Conservation (phyloP, 2,329 filamentous ascomycete species). For the Penicillium sumatraense region DNA sequence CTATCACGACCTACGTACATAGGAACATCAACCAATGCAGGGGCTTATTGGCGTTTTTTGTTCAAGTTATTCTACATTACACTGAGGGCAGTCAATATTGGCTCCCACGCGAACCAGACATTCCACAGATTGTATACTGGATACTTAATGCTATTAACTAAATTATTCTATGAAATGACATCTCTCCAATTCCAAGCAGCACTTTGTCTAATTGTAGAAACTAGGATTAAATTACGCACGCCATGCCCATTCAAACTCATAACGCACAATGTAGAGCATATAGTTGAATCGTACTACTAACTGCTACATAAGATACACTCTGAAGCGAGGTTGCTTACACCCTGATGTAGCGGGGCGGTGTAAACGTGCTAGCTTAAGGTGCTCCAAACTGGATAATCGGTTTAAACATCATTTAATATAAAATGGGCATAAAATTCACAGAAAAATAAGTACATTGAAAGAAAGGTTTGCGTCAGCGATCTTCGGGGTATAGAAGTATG, state of each 20-base stretch:
- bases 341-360: no score
- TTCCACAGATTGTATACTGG: constrained; percentile 33
- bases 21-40: constrained; percentile 27
- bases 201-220: no score
- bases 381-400: constrained; percentile 9
- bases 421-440: constrained; percentile 14
- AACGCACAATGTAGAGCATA: no score
- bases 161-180: constrained; percentile 9
- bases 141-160: constrained; percentile 35
- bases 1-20: constrained; percentile 31
- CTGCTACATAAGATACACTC: no score
- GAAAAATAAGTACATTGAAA: constrained; percentile 5
- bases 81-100: constrained; percentile 28
- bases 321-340: no score
- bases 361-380: no score
- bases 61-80: constrained; percentile 35
- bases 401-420: constrained; percentile 15
- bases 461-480: constrained; percentile 14
- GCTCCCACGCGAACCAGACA: constrained; percentile 23
- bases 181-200: no score
- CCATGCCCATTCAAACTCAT: no score
- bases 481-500: constrained; percentile 16
- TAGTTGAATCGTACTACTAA: no score
- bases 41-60: constrained; percentile 34
- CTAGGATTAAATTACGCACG: no score